Evolutionary conservation across 108 stramenopile species (phyloP), one percentile per base, ranked within the genome.

Genomic region (Asterionellopsis glacialis): DNA sequence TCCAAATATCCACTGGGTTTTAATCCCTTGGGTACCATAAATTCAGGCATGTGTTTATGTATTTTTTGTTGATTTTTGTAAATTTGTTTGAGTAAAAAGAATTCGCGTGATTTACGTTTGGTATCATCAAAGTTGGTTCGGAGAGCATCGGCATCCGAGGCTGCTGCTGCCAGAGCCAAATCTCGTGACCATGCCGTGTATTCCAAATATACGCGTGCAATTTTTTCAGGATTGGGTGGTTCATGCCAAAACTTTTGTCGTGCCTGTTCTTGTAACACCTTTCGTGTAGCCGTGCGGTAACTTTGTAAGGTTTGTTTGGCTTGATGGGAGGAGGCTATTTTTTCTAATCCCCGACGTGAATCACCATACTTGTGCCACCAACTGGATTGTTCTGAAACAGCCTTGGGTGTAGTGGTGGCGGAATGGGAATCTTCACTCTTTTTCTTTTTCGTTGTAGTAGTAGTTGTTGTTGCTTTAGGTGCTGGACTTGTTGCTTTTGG

Each of bases 291-390:
- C 11, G 61, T 70, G 39, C 68, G 66, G 11, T 85, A 83, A 58
- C 82, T 84, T 40, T 62, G 68, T 11, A 85, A 77, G 19, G 84
- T 76, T 63, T 87, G 82, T 22, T 80, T 57, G 27, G 83, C 89
- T 64, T 91, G 83, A 43, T 83, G 74, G 21, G 80, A 73, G 16
- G 84, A 85, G 12, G 83, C 89, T 63, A 87, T 84, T 24, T 86
- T 81, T 65, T 91, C 89, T 50, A 91, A 66, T 12, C 89, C 89
- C 11, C 89, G 68, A 41, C 89, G 79, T 5, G 83, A 85, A 61
- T 91, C 85, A 11, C 85, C 84, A 67, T 85, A 91, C 41, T 80
- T 73, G 67, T 85, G 84, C 89, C 89, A 91, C 89, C 89, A 91
- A 57, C 79, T 83, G 64, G 33, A 33, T 33, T 33, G 33, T 5